Conservation (phyloP, 257 asterid genomes). For the Salvia miltiorrhiza region DNA sequence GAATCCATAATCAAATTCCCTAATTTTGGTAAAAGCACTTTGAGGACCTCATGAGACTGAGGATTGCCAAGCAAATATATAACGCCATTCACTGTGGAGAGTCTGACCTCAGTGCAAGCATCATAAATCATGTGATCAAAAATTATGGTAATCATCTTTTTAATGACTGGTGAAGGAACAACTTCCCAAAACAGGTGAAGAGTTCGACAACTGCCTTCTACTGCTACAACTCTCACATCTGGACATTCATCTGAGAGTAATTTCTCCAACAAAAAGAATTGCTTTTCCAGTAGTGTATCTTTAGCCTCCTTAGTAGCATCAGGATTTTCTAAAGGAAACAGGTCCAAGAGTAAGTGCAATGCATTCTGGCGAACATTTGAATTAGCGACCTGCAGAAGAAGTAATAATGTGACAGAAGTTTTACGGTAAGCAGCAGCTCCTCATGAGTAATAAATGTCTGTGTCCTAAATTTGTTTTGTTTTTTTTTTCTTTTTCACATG, state of each 20-base stretch:
- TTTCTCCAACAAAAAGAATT: conserved; percentile 80
- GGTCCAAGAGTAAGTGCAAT: conserved; percentile 72
- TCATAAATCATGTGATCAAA: conserved; percentile 72
- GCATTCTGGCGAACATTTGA: conserved; percentile 96
- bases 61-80: conserved; percentile 88
- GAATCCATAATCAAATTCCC: conserved; percentile 68
- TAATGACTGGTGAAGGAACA: conserved; percentile 78
- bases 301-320: conserved; percentile 84
- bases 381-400: conserved; percentile 73
- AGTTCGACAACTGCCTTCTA: conserved; percentile 91
- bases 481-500: not conserved
- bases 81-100: conserved; percentile 79
- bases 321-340: conserved; percentile 94
- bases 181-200: conserved; percentile 93
- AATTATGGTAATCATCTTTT: conserved; percentile 63
- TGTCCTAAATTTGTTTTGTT: too few relatives aligned
- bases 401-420: not conserved
- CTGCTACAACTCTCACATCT: conserved; percentile 85
- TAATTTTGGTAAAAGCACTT: conserved; percentile 88
- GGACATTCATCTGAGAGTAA: conserved; percentile 85
- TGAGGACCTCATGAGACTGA: conserved; percentile 92
- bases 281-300: conserved; percentile 72
- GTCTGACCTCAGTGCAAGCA: conserved; percentile 77
- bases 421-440: not conserved
- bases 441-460: not conserved